Evolutionary conservation across 2,329 filamentous ascomycete genomes (phyloP).

Genomic region (Apiospora marii): DNA sequence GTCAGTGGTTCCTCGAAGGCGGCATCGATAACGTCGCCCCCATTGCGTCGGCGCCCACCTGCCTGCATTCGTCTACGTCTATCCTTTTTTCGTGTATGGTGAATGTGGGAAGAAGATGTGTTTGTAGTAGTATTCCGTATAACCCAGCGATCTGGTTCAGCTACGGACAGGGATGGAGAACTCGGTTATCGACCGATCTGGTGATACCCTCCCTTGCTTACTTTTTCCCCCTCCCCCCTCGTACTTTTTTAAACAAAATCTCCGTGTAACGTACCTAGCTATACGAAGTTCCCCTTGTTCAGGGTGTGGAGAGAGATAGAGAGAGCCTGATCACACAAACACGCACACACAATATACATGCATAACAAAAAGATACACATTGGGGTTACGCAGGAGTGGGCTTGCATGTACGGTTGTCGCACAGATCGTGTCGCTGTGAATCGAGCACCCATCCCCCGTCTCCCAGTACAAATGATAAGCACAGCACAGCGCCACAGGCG

Average conservation of each 20-base stretch:
- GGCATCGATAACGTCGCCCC: no score
- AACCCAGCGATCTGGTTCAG: conserved; percentile 43
- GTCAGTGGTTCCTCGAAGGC: no score
- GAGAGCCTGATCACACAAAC: neutral
- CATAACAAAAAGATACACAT: neutral
- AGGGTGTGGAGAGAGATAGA: neutral
- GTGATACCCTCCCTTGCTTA: conserved; percentile 12
- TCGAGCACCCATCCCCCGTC: neutral
- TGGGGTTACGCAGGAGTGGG: conserved; percentile 7
- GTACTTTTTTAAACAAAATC: neutral
- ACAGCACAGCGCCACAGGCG: conserved; percentile 2
- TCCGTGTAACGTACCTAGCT: neutral
- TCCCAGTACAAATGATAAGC: neutral
- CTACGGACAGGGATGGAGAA: conserved; percentile 28
- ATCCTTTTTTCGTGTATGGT: neutral
- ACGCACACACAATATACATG: neutral
- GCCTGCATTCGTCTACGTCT: neutral
- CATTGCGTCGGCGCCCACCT: no score
- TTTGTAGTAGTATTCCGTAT: conserved; percentile 8
- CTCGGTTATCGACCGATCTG: conserved; percentile 37
- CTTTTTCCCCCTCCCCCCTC: neutral
- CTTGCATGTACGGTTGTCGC: conserved; percentile 16
- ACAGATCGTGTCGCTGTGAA: conserved; percentile 4
- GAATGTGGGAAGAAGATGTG: neutral
- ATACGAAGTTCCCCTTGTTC: neutral